phyloP scores from a whole-genome alignment of 371 early-diverging fungal species.

The Actinomortierella wolfii region DNA sequence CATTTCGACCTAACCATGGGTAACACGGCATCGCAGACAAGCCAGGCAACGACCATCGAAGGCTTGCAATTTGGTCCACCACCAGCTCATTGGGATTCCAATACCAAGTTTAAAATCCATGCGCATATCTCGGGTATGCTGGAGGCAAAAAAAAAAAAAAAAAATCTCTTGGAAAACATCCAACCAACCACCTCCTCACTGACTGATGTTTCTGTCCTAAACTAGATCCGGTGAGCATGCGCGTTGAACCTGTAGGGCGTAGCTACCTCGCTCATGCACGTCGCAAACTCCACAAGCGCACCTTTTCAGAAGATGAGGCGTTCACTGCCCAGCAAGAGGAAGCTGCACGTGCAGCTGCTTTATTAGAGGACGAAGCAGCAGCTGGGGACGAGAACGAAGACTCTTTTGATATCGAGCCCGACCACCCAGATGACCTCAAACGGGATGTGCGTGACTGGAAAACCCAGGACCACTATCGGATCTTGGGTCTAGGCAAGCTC shows the following conservation, averaged over 20 bases:
- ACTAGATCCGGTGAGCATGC: conserved; percentile 31
- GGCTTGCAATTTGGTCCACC: conserved; percentile 22
- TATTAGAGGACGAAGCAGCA: conserved; percentile 49
- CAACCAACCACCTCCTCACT: too few species aligned
- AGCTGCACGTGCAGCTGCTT: conserved; percentile 15
- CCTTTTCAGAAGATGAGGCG: conserved; percentile 70
- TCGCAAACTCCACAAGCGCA: conserved; percentile 68
- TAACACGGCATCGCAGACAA: conserved; percentile 27
- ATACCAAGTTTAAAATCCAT: not conserved
- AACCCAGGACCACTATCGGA: conserved; percentile 86
- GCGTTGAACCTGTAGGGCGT: conserved; percentile 63
- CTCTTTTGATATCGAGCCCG: conserved; percentile 58
- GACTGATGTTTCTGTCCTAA: not conserved
- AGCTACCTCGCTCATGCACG: conserved; percentile 71
- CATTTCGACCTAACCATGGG: conserved; percentile 24
- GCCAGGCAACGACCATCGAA: conserved; percentile 11
- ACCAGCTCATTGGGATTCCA: conserved; percentile 27
- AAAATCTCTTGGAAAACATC: not conserved
- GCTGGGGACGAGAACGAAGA: conserved; percentile 53
- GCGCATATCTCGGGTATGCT: not conserved
- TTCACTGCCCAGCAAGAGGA: conserved; percentile 11
- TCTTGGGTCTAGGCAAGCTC: conserved; percentile 80
- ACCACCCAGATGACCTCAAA: conserved; percentile 62
- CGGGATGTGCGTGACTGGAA: conserved; percentile 86
- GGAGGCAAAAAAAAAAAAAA: not conserved